Base-by-base conservation (phyloP, 2,329 filamentous ascomycete genomes). In the Apiospora phragmitis region DNA sequence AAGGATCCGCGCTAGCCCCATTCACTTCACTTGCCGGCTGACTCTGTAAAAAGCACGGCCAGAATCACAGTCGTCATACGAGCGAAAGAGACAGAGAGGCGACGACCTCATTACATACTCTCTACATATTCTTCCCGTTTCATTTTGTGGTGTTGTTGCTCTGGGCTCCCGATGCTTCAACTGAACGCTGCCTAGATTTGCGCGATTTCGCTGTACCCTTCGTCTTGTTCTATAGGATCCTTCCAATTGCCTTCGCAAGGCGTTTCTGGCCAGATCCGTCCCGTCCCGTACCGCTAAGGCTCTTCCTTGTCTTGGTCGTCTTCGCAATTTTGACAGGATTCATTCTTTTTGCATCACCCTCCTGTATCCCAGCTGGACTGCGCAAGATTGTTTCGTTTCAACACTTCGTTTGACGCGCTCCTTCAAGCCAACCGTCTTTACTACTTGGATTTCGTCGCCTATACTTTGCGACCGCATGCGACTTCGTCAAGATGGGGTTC, bases 401-500 rank as follows among this genome's bases (percentile, higher is more conserved):
- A 43, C 29, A 26, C 65, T 21, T 67, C 32, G 26, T 67, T 67
- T 47, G 65, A 32, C 41, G 65, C 65, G 42, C 42, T 67, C 24
- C 42, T 47, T 47, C 26, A 12, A 32, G 6, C 26, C 7, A 26
- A 24, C 26, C 65, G 47, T 47, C 42, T 38, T 67, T 67, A 45
- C 16, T 35, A 14, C 65, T 47, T 32, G 65, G 32, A 65, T 49
- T 42, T 35, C 69, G 16, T 59, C 65, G 3, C 24, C 43, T 67
- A 43, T 67, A 43, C 55, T 43, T 51, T 70, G 69, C 45, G 45
- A 51, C 49, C 38, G 62, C 41, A 65, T 49, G 67, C 68, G 24
- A 29, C 26, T 41, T 38, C 14, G 29, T 24, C 65, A 70, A 59
- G 47, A 73, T 73, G 71, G 71, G 71, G 71, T 72, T 51, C 32